Percentiles rank a stretch among this genome's conserved stretches.
Evolutionary conservation across 73 alveolate genomes (phyloP).

Genomic region (Tetrahymena borealis): DNA sequence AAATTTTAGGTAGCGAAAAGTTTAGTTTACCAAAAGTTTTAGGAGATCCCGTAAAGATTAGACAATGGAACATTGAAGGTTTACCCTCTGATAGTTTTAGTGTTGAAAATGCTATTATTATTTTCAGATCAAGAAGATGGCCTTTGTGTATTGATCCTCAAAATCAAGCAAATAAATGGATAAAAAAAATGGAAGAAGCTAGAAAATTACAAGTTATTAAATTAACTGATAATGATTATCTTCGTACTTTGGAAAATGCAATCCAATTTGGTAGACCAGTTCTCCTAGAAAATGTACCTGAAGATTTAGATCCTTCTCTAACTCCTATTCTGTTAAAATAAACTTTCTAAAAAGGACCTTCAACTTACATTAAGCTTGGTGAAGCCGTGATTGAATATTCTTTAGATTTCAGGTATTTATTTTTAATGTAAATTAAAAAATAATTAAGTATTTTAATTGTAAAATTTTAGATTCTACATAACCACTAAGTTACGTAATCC

Average conservation of each 20-base stretch:
- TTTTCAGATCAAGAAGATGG: conserved; percentile 95
- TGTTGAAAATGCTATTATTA: conserved; percentile 94
- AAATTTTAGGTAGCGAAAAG: conserved; percentile 84
- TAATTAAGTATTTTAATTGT: conserved; percentile 8
- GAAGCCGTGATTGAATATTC: conserved; percentile 86
- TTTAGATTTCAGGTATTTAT: neutral
- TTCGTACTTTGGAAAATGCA: conserved; percentile 63
- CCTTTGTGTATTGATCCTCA: conserved; percentile 97
- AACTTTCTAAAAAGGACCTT: conserved; percentile 83
- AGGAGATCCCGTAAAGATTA: conserved; percentile 98
- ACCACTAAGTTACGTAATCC: conserved; percentile 98
- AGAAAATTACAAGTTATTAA: conserved; percentile 60
- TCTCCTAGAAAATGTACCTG: conserved; percentile 84
- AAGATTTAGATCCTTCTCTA: conserved; percentile 91
- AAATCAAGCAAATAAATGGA: conserved; percentile 77
- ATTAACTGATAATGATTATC: conserved; percentile 80
- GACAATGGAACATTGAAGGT: conserved; percentile 97
- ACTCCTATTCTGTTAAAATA: conserved; percentile 96
- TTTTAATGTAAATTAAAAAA: neutral
- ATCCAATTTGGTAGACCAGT: conserved; percentile 94
- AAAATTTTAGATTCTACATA: conserved; percentile 93
- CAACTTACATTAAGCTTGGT: conserved; percentile 89
- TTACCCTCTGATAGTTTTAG: conserved; percentile 97
- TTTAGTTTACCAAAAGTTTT: conserved; percentile 77
- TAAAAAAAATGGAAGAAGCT: conserved; percentile 68